Conservation (phyloP, 129 eudicot genomes). For the Flaveria linearis region DNA sequence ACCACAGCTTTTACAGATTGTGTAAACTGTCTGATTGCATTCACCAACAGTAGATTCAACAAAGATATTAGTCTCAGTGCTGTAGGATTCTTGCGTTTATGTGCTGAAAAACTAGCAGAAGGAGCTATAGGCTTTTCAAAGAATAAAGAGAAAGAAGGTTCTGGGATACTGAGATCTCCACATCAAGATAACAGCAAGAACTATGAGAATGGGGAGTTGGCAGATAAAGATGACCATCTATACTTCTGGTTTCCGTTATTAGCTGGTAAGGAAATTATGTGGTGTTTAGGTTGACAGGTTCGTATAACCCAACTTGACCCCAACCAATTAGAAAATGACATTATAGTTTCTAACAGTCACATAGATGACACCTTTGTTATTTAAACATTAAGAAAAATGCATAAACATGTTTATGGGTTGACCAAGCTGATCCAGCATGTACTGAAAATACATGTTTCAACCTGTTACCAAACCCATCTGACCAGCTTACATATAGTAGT, state of each 20-base stretch:
- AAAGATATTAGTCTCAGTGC: constrained; percentile 97
- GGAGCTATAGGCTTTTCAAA: constrained; percentile 74
- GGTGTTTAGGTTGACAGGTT: constrained; percentile 3
- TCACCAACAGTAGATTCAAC: constrained; percentile 81
- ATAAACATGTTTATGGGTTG: neutral
- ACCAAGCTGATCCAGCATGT: neutral
- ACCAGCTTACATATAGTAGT: neutral
- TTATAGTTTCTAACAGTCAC: too few species aligned
- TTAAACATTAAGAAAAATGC: too few species aligned
- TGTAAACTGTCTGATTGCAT: constrained; percentile 91
- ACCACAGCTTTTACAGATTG: constrained; percentile 96
- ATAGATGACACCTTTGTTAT: too few species aligned
- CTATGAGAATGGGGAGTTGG: constrained; percentile 50
- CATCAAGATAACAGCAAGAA: constrained; percentile 56
- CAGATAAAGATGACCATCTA: constrained; percentile 79
- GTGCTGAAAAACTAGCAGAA: constrained; percentile 98
- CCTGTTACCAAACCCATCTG: neutral
- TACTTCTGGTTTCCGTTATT: constrained; percentile 97
- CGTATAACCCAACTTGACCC: neutral
- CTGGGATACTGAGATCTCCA: constrained; percentile 52
- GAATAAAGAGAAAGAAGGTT: constrained; percentile 50
- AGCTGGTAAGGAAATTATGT: constrained; percentile 63
- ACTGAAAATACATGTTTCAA: neutral
- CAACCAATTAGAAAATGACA: neutral
- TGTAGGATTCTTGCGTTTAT: constrained; percentile 81